Evolutionary conservation across 2,329 filamentous ascomycete species (phyloP).

Genomic region (Fusarium luffae): DNA sequence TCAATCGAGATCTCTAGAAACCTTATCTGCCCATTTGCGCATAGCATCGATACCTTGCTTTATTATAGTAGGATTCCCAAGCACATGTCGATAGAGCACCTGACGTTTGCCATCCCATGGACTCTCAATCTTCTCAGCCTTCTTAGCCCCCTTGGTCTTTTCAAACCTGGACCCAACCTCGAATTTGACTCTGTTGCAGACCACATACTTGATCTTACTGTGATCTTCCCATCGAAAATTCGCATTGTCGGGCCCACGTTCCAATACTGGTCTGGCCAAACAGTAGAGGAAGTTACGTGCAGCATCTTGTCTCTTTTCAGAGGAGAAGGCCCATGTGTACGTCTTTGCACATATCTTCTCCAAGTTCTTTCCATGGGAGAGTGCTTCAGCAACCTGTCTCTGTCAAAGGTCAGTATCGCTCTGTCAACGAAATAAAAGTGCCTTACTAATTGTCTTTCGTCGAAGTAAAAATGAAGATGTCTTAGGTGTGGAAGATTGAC

Average conservation of each 20-base stretch:
- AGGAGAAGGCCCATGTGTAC: no score
- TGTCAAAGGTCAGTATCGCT: no score
- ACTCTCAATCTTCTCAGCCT: constrained; percentile 5
- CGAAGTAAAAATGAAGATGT: constrained; percentile 21
- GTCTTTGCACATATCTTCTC: not conserved
- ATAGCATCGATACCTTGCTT: no score
- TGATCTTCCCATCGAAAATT: constrained; percentile 25
- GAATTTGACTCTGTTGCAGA: not conserved
- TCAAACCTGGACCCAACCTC: constrained; percentile 19
- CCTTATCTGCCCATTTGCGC: no score
- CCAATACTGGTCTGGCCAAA: no score
- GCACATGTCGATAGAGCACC: not conserved
- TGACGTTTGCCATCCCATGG: not conserved
- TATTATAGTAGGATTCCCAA: no score
- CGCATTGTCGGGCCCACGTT: no score
- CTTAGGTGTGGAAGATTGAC: no score
- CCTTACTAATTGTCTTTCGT: constrained; percentile 12
- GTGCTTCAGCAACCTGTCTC: not conserved
- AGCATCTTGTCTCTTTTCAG: no score
- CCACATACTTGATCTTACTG: constrained; percentile 14
- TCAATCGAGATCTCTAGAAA: no score
- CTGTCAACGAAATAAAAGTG: no score
- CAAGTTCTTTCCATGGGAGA: constrained; percentile 16
- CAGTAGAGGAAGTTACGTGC: no score
- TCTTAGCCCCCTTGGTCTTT: constrained; percentile 9